These are phyloP conservation scores for Triangularia verruculosa DNA, from an alignment of 2,329 filamentous ascomycete genomes.

Conservation along the genomic window DNA sequence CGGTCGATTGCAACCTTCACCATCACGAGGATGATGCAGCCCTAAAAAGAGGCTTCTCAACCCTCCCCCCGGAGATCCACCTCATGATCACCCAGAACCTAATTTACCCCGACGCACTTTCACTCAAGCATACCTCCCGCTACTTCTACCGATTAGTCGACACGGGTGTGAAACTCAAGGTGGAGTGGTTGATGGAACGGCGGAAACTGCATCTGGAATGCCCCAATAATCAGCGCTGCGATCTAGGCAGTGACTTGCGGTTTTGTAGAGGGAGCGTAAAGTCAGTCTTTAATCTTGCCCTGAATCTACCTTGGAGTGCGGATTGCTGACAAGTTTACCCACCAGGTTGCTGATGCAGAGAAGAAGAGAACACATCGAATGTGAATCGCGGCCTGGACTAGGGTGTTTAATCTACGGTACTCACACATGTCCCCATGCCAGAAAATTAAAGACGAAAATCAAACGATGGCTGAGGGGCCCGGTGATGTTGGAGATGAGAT, in stretches of 20 bases:
- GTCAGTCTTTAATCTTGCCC: slow-evolving; percentile 36
- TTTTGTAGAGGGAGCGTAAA: slow-evolving; percentile 60
- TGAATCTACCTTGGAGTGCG: no score
- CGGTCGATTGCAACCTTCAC: neutral
- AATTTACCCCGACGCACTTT: slow-evolving; percentile 68
- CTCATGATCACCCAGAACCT: slow-evolving; percentile 58
- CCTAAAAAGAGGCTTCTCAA: slow-evolving; percentile 36
- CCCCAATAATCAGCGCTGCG: slow-evolving; percentile 56
- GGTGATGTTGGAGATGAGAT: slow-evolving; percentile 36
- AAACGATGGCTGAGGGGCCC: slow-evolving; percentile 43
- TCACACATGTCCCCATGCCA: slow-evolving; percentile 43
- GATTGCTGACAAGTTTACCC: neutral
- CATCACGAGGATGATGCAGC: neutral
- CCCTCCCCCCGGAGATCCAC: slow-evolving; percentile 65
- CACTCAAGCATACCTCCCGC: slow-evolving; percentile 63
- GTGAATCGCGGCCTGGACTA: slow-evolving; percentile 54
- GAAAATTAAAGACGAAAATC: slow-evolving; percentile 43
- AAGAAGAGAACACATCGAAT: slow-evolving; percentile 59
- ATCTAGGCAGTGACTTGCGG: slow-evolving; percentile 55
- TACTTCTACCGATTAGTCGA: slow-evolving; percentile 64
- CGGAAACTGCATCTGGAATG: slow-evolving; percentile 62
- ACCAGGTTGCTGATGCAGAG: slow-evolving; percentile 59
- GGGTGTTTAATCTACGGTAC: slow-evolving; percentile 56
- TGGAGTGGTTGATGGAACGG: slow-evolving; percentile 66
- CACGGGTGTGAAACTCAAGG: slow-evolving; percentile 63